These are phyloP conservation scores for Eucalyptus melliodora DNA, from an alignment of 345 rosid genomes.

Conservation along the genomic window DNA sequence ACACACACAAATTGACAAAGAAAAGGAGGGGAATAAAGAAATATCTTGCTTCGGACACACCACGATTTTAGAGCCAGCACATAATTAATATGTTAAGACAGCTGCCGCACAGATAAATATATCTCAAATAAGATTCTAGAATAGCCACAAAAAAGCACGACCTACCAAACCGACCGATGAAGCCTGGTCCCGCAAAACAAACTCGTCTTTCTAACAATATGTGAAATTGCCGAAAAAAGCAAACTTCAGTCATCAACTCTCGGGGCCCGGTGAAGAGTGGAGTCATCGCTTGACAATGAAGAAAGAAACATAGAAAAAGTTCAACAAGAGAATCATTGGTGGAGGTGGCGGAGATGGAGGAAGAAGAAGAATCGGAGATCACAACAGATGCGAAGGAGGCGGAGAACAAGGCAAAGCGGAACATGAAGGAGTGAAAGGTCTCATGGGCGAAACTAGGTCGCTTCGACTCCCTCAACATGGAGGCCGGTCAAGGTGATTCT, in stretches of 20 bases:
- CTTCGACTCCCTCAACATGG: constrained; percentile 56
- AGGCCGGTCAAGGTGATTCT: constrained; percentile 28
- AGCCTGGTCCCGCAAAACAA: not conserved
- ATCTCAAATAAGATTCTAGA: too few relatives aligned
- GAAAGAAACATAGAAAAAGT: not conserved
- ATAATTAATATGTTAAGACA: not conserved
- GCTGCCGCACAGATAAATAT: not conserved
- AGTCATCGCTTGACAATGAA: not conserved
- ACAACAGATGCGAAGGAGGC: constrained; percentile 14
- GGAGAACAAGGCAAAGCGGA: not conserved
- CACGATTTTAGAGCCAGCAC: not conserved
- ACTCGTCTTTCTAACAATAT: not conserved
- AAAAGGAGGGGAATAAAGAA: not conserved
- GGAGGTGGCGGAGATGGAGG: not conserved
- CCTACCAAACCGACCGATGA: not conserved
- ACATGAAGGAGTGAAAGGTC: constrained; percentile 21
- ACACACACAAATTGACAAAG: not conserved
- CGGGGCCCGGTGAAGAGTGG: not conserved
- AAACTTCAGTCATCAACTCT: not conserved
- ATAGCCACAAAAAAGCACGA: not conserved
- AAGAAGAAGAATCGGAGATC: not conserved
- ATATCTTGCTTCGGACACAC: not conserved
- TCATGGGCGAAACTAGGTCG: constrained; percentile 68
- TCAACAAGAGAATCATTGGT: not conserved
- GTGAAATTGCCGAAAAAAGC: not conserved